Conservation (phyloP, 768 basidiomycete species). For the Rubroboletus satanas region DNA sequence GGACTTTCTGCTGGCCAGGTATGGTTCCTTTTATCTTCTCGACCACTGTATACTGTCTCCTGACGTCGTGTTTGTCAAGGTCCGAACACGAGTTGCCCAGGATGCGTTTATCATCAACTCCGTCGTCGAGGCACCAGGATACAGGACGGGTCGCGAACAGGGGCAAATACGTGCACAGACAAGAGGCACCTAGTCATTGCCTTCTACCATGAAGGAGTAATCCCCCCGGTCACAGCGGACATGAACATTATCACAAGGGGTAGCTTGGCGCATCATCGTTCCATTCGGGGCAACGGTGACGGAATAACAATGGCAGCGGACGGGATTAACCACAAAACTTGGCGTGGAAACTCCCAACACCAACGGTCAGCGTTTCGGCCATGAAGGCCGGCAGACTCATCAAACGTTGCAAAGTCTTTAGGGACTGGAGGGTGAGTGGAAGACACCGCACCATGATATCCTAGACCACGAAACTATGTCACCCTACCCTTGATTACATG, state of each 20-base stretch:
- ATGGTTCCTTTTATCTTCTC: neutral
- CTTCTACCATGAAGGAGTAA: neutral
- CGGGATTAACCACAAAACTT: neutral
- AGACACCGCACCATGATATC: neutral
- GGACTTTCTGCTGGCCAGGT: no score
- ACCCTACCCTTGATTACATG: neutral
- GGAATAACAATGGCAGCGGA: neutral
- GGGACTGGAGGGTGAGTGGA: neutral
- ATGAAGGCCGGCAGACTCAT: neutral
- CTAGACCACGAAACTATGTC: neutral
- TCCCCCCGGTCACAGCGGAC: neutral
- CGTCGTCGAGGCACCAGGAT: neutral
- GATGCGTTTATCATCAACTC: no score
- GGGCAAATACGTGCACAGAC: neutral
- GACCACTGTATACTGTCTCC: neutral
- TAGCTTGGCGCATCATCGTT: neutral
- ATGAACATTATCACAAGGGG: neutral
- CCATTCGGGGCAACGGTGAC: neutral
- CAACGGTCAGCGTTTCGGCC: no score
- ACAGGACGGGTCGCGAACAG: neutral
- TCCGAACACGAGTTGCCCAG: neutral
- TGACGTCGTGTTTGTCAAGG: no score
- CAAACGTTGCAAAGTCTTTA: neutral
- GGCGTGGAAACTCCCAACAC: neutral
- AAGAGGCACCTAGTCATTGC: neutral